These are phyloP conservation scores for Trametes punicea DNA, from an alignment of 768 basidiomycete species.

Conservation along the genomic window DNA sequence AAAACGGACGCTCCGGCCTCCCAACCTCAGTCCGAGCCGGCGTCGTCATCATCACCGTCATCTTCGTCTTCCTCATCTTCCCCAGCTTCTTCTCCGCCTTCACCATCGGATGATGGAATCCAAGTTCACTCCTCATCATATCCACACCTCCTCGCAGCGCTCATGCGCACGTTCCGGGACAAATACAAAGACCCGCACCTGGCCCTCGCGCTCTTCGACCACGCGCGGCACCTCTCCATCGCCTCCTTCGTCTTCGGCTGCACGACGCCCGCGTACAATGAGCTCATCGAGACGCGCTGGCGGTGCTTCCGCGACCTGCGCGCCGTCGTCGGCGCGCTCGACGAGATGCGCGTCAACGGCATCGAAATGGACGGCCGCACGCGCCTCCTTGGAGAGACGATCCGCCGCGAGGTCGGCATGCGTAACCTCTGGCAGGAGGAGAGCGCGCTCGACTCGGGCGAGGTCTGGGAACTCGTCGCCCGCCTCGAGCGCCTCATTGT, in stretches of 20 bases:
- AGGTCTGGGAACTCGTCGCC: constrained; percentile 48
- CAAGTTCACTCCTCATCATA: constrained; percentile 63
- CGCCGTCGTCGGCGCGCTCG: constrained; percentile 66
- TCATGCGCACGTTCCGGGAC: constrained; percentile 77
- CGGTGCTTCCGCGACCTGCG: constrained; percentile 74
- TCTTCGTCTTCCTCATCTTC: background rate
- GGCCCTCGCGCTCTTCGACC: constrained; percentile 79
- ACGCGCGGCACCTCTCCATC: constrained; percentile 71
- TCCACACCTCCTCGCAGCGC: constrained; percentile 67
- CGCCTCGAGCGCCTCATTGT: constrained; percentile 47
- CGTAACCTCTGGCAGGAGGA: constrained; percentile 52
- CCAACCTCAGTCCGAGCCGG: constrained; percentile 11
- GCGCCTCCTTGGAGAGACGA: constrained; percentile 53
- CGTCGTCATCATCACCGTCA: constrained; percentile 16
- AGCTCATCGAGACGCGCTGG: constrained; percentile 86
- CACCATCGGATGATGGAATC: constrained; percentile 8
- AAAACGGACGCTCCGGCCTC: constrained; percentile 21
- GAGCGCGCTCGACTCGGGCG: constrained; percentile 41
- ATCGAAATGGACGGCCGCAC: constrained; percentile 64
- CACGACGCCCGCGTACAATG: constrained; percentile 84
- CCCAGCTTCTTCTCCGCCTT: background rate
- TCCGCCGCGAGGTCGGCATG: constrained; percentile 62
- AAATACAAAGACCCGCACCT: constrained; percentile 77
- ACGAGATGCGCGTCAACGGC: constrained; percentile 82
- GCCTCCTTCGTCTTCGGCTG: constrained; percentile 89